Conservation (phyloP, 305 asterid species). For the Fraxinus angustifolia region DNA sequence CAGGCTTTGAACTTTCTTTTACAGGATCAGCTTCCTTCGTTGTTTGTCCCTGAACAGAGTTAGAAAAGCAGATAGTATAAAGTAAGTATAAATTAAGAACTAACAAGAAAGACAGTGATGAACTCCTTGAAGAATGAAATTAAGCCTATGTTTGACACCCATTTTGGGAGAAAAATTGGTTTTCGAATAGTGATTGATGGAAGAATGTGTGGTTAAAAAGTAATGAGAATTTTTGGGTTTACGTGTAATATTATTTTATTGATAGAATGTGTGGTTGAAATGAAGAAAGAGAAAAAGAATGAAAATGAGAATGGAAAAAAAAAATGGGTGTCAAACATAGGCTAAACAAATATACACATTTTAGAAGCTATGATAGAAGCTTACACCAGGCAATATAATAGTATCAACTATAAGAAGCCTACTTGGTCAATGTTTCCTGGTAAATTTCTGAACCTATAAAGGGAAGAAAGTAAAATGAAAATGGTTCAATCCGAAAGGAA, state of each 20-base stretch:
- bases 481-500: conserved; percentile 4
- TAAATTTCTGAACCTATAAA: conserved; percentile 81
- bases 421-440: conserved; percentile 73
- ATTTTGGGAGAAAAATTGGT: too few relatives aligned
- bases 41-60: conserved; percentile 50
- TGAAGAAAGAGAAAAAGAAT: too few relatives aligned
- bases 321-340: too few relatives aligned
- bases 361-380: conserved; percentile 28
- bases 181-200: too few relatives aligned
- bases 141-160: too few relatives aligned
- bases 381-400: conserved; percentile 78
- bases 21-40: conserved; percentile 57
- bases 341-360: conserved; percentile 1
- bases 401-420: conserved; percentile 69
- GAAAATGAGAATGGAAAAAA: too few relatives aligned
- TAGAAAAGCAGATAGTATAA: not conserved
- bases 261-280: too few relatives aligned
- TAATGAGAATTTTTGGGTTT: too few relatives aligned
- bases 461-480: conserved; percentile 6
- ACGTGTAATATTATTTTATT: too few relatives aligned
- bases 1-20: conserved; percentile 65
- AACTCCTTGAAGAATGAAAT: not conserved
- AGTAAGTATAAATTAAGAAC: conserved; percentile 12
- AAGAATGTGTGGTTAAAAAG: too few relatives aligned
- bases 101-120: not conserved